Evolutionary conservation across 1,284 basidiomycete genomes (phyloP), one percentile per base, ranked within the genome.

Genomic region (Trametes pubescens): DNA sequence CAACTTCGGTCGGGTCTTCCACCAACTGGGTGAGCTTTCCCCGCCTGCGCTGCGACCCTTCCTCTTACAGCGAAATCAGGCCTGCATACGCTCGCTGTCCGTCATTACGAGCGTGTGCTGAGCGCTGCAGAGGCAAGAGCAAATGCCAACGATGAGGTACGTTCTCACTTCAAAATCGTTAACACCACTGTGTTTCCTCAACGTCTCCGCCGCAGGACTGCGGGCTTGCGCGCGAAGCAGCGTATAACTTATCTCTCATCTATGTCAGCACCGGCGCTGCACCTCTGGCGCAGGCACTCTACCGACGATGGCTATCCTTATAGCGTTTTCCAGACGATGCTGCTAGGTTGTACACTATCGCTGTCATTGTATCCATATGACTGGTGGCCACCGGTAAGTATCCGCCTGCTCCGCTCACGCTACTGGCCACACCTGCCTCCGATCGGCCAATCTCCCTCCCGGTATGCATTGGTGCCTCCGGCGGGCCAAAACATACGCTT

Each of bases 1-100:
- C 78, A 99, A 99, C 75, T 93, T 94, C 74, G 97, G 91, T 0
- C 82, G 97, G 48, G 86, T 89, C 0, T 98, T 98, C 74, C 96
- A 99, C 73, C 92, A 95, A 61, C 81, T 99, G 16, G 93, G 95
- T 95, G 72, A 70, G 80, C 57, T 10, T 55, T 51, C 24, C 24
- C 14, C 38, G 35, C n/a, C 21, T 37, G 4, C 32, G 13, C 54
- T 10, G 14, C 7, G 1, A n/a, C 11, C 9, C 6, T 34, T 10
- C 6, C n/a, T 1, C 44, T 52, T 44, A 62, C 18, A 46, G 22
- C 14, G 35, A 11, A 18, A 38, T 66, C 40, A 96, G 95, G 93
- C 10, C 78, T 98, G 10, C 83, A 89, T 53, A 87, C 92, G 13
- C 86, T 94, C 67, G 95, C 95, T 0, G 87, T 89, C 8, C 87